Base-by-base conservation (phyloP, 2,329 filamentous ascomycete species). In the Colletotrichum acutatum region DNA sequence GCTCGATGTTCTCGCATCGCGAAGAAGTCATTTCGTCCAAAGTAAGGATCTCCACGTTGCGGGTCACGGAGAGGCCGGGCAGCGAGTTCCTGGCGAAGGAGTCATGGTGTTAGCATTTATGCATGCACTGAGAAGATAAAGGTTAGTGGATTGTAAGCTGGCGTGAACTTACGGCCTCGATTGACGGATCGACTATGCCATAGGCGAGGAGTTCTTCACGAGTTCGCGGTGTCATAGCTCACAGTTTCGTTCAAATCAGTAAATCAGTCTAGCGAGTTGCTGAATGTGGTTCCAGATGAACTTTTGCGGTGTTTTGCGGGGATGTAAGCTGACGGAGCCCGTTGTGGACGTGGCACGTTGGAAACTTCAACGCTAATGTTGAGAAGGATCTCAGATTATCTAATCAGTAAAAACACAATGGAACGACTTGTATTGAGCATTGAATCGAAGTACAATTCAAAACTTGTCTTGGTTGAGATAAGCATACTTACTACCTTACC, bases 1-100 rank as follows among this genome's bases (percentile, higher is more conserved):
- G 70, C 70, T 8, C 70, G 60, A 2, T 72, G 70, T 52, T 72
- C 66, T 7, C 69, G 66, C 37, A 49, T 46, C 3, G 69, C 66
- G 8, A 49, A 34, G 32, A 69, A 64, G 46, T 64, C 69, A 8
- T 32, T 5, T 22, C 66, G 65, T 4, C 69, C 69, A 49, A 54
- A 69, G 30, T 72, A 69, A 0, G 69, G 69, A 1, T 72, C 69
- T 22, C 54, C 28, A 1, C 66, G 69, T 12, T 37, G 59, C 7
- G 69, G 69, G 14, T 24, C 52, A 4, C 59, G 65, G 9, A 72
- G 6, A 4, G 69, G 69, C 9, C 57, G 37, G 2, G 57, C 64
- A 8, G 64, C 58, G 4, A 68, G 64, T 54, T 71, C 69, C 69
- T 71, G 14, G 5, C 30, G 5, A 12, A 49, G 22, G 49, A 9